phyloP scores from a whole-genome alignment of 129 eudicot genomes.

The Flaveria bidentis region DNA sequence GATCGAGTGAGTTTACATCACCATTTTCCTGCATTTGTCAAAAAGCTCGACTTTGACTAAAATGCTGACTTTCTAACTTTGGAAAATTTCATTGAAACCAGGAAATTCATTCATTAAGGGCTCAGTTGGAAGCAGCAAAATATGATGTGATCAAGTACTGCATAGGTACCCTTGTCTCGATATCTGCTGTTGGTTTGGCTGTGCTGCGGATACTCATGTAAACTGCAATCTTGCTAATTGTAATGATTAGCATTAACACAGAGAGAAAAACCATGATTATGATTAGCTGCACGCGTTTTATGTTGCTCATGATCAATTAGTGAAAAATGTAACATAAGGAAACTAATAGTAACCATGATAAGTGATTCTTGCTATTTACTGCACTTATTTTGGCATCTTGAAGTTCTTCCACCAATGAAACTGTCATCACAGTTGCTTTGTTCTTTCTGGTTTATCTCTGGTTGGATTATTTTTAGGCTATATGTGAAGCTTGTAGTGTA shows the following conservation, averaged over 20 bases:
- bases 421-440: background rate
- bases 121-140: constrained; percentile 93
- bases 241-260: constrained; percentile 37
- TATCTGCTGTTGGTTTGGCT: constrained; percentile 94
- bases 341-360: constrained; percentile 23
- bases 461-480: background rate
- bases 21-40: background rate
- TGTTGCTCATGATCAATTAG: constrained; percentile 32
- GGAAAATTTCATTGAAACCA: constrained; percentile 28
- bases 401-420: background rate
- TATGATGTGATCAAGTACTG: constrained; percentile 94
- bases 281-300: constrained; percentile 25
- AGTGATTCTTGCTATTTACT: constrained; percentile 15
- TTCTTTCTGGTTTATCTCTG: constrained; percentile 23
- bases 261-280: constrained; percentile 20
- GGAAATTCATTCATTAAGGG: constrained; percentile 90
- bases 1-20: constrained; percentile 62
- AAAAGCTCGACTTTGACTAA: constrained; percentile 4
- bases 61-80: background rate
- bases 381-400: constrained; percentile 15
- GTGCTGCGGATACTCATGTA: constrained; percentile 75
- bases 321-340: constrained; percentile 36
- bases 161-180: constrained; percentile 91
- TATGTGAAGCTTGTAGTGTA: background rate
- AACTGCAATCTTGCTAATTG: constrained; percentile 31